phyloP scores from a whole-genome alignment of 2,329 filamentous ascomycete genomes.

The Venturiaceae sp. region DNA sequence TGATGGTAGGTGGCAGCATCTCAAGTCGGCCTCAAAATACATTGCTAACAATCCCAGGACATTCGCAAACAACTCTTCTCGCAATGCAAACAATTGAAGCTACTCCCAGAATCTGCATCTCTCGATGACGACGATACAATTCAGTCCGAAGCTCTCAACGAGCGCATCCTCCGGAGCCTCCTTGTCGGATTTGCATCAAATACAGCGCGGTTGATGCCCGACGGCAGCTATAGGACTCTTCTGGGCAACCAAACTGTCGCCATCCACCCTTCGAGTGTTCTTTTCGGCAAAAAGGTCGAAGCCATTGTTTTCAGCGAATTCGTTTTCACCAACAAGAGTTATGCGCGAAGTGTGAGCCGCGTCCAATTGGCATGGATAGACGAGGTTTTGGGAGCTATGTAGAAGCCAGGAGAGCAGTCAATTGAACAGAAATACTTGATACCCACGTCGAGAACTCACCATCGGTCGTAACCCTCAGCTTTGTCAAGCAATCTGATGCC shows the following conservation, averaged over 20 bases:
- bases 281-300: slow-evolving; percentile 51
- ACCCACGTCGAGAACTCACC: too few relatives aligned
- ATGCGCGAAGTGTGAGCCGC: slow-evolving; percentile 51
- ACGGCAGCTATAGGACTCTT: slow-evolving; percentile 52
- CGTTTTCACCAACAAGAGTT: slow-evolving; percentile 55
- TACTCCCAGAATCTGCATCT: slow-evolving; percentile 29
- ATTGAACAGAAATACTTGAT: too few relatives aligned
- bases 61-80: slow-evolving; percentile 51
- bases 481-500: too few relatives aligned
- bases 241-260: slow-evolving; percentile 52
- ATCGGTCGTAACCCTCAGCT: too few relatives aligned
- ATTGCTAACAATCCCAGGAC: slow-evolving; percentile 27
- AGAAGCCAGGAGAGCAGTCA: background rate
- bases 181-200: slow-evolving; percentile 50
- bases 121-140: slow-evolving; percentile 6
- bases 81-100: slow-evolving; percentile 42
- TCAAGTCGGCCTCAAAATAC: background rate
- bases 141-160: slow-evolving; percentile 32
- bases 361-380: slow-evolving; percentile 54
- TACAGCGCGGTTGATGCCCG: slow-evolving; percentile 48
- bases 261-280: slow-evolving; percentile 52
- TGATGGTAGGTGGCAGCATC: slow-evolving; percentile 38
- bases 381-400: slow-evolving; percentile 29
- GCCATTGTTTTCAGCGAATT: slow-evolving; percentile 58
- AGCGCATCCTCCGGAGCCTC: slow-evolving; percentile 47